phyloP scores from a whole-genome alignment of 1,139 yeast species.

The Yamadazyma diddensiae region DNA sequence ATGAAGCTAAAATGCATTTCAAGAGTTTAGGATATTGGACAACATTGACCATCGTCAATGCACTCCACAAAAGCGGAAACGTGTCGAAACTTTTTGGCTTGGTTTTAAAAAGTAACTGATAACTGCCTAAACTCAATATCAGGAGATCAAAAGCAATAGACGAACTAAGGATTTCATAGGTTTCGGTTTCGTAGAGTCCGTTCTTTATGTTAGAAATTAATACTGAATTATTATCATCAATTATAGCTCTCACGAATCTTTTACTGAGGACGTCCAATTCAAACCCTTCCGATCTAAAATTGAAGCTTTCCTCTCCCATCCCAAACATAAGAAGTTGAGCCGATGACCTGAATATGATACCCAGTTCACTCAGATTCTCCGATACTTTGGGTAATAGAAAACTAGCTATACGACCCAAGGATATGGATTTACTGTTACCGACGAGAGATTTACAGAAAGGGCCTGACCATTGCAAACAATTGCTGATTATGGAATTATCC shows the following conservation, averaged over 20 bases:
- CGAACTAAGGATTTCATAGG: constrained; percentile 38
- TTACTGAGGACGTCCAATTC: constrained; percentile 18
- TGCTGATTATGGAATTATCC: neutral
- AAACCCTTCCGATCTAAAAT: constrained; percentile 6
- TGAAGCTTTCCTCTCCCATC: constrained; percentile 2
- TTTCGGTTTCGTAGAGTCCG: constrained; percentile 17
- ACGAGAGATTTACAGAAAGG: constrained; percentile 11
- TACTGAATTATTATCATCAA: constrained; percentile 27
- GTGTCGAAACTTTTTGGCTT: constrained; percentile 42
- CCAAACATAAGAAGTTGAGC: constrained; percentile 1
- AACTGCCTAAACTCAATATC: constrained; percentile 53
- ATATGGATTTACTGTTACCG: constrained; percentile 6
- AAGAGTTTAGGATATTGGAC: constrained; percentile 17
- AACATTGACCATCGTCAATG: constrained; percentile 25
- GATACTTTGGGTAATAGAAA: constrained; percentile 5
- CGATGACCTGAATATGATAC: neutral
- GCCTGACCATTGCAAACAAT: constrained; percentile 7
- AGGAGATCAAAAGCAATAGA: constrained; percentile 56
- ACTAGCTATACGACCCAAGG: constrained; percentile 7
- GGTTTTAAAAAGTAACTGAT: constrained; percentile 35
- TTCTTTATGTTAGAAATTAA: constrained; percentile 15
- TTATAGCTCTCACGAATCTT: constrained; percentile 34
- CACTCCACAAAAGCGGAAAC: constrained; percentile 47
- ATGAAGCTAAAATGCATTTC: constrained; percentile 34
- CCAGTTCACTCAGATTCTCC: neutral